Conservation (phyloP, 2,329 filamentous ascomycete species). For the Fusarium decemcellulare region DNA sequence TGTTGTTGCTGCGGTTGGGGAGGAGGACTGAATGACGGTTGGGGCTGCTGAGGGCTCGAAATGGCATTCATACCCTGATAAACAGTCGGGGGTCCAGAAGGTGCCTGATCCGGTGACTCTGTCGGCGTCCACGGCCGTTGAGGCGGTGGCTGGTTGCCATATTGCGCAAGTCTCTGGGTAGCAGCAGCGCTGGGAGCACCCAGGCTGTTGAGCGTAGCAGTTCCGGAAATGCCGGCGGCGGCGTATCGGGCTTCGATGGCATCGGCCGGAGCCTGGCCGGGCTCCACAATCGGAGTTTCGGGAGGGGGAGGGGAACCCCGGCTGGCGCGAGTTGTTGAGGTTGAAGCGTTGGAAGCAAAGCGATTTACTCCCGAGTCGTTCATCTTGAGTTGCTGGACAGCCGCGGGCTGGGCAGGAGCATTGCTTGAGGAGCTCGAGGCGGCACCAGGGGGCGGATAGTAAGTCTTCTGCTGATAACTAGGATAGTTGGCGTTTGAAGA, state of each 20-base stretch:
- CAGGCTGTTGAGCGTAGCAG: conserved; percentile 84
- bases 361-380: conserved; percentile 69
- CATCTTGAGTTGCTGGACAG: conserved; percentile 48
- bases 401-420: conserved; percentile 43
- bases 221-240: conserved; percentile 89
- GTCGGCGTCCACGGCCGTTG: conserved; percentile 93
- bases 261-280: conserved; percentile 77
- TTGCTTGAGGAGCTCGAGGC: conserved; percentile 51
- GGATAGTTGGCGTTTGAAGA: conserved; percentile 60
- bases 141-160: conserved; percentile 63
- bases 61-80: conserved; percentile 90
- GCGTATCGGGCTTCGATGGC: conserved; percentile 94
- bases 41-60: conserved; percentile 60
- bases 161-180: conserved; percentile 84
- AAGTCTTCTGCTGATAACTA: conserved; percentile 68
- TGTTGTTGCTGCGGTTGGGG: conserved; percentile 55
- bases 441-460: conserved; percentile 71
- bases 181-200: conserved; percentile 82
- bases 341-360: conserved; percentile 88
- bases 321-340: conserved; percentile 91
- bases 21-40: conserved; percentile 52
- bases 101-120: conserved; percentile 86
- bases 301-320: conserved; percentile 95
- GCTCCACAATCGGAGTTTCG: conserved; percentile 87
- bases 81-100: conserved; percentile 90